Evolutionary conservation across 805 yeast species (phyloP).

Genomic region (Sungouiella thailandica): DNA sequence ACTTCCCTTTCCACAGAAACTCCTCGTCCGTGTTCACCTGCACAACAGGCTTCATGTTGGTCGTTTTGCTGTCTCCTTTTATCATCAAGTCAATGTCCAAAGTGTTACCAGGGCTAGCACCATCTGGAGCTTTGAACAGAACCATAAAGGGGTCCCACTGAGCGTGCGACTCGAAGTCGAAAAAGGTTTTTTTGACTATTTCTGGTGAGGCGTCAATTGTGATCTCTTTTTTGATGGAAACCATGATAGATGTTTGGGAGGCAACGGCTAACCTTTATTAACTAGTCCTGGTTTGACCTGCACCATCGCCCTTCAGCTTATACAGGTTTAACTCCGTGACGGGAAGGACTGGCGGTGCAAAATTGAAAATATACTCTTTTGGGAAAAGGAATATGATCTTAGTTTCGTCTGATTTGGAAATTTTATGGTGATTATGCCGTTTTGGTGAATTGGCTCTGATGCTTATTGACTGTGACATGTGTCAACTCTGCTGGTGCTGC

Average conservation of each 20-base stretch:
- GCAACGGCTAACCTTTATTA: too few species aligned
- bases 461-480: too few species aligned
- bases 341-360: too few species aligned
- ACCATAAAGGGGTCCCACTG: neutral
- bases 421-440: too few species aligned
- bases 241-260: neutral
- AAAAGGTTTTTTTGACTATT: neutral
- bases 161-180: slow-evolving; percentile 1
- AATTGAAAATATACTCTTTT: too few species aligned
- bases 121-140: neutral
- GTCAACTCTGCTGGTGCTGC: too few species aligned
- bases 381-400: too few species aligned
- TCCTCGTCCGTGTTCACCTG: neutral
- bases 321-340: too few species aligned
- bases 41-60: neutral
- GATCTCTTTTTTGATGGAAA: neutral
- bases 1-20: neutral
- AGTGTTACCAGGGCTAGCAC: neutral
- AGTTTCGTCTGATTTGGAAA: too few species aligned
- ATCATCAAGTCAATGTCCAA: neutral
- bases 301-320: too few species aligned
- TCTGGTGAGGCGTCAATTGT: neutral
- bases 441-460: too few species aligned
- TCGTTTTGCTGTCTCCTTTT: neutral
- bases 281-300: too few species aligned